Base-by-base conservation (phyloP, 352 stramenopile genomes). In the Nothophytophthora sp. region DNA sequence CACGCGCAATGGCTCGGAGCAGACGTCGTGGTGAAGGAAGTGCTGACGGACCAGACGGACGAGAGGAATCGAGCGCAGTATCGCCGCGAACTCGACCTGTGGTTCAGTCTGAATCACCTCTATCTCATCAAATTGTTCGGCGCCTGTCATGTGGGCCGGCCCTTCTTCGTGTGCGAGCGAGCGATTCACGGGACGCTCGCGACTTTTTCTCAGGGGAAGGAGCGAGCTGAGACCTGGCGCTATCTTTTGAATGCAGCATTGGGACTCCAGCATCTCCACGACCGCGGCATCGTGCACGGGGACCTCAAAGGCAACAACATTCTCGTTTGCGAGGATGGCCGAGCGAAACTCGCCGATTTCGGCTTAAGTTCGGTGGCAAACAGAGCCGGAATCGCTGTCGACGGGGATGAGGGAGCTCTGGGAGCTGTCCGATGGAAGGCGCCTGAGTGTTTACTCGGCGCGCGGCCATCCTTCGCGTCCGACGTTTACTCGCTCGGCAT, bases 281-380 rank as follows among this genome's bases (percentile, higher is more conserved):
- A 41, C 10, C 44, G 35, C 7, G 33, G 35, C 0, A 55, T 68
- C 8, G 37, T 70, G 10, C 60, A 71, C 23, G 55, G 58, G 6
- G 62, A 74, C 35, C 18, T 74, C 2, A 71, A 74, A 15, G 50
- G 60, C 2, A 67, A 62, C 24, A 67, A 63, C 20, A 63, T 67
- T 19, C 33, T 74, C 1, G 64, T 71, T 18, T 62, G 65, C 11
- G 39, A 59, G 18, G 61, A 57, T 45, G 29, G 53, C 51, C n/a
- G n/a, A n/a, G n/a, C n/a, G 9, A 68, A 68, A 18, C 24, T 63
- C 1, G 42, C 46, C 4, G 47, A 60, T n/a, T 68, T 68, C 24
- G 59, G 59, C 0, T 41, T 63, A 20, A 63, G 53, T 30, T 44
- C 39, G 1, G 51, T 63, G 19, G 64, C 50, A 6, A 56, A 48